Conservation (phyloP, 345 rosid species). For the Acer campestre region DNA sequence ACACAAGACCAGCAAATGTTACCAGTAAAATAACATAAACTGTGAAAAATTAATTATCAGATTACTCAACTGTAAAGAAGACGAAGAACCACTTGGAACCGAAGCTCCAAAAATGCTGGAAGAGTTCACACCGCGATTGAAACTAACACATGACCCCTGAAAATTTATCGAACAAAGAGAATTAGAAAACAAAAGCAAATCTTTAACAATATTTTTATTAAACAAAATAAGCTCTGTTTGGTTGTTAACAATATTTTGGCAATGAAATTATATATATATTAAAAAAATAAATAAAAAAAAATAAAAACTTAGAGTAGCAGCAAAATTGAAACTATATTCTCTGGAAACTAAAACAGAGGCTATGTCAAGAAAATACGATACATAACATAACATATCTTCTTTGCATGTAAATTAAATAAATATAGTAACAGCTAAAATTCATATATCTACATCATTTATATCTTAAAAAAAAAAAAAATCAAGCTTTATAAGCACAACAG, state of each 20-base stretch:
- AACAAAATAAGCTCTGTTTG: background rate
- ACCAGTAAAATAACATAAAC: background rate
- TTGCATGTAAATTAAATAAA: no score
- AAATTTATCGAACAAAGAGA: background rate
- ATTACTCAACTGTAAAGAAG: conserved; percentile 64
- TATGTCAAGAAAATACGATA: background rate
- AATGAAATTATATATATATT: background rate
- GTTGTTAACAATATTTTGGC: background rate
- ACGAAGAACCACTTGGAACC: conserved; percentile 38
- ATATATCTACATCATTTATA: no score
- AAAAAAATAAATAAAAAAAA: no score
- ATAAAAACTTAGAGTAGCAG: background rate
- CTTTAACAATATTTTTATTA: background rate
- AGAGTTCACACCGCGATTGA: conserved; percentile 38
- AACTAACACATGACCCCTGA: conserved; percentile 50
- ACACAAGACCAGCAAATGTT: conserved; percentile 13
- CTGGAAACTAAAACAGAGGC: background rate
- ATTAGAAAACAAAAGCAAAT: background rate
- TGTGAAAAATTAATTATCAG: background rate
- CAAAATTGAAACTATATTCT: background rate
- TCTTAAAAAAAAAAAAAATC: no score
- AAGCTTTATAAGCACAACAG: background rate
- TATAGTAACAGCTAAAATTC: no score
- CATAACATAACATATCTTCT: background rate
- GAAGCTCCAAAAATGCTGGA: conserved; percentile 52